Percentiles rank a stretch among this genome's conserved stretches.
Conservation (phyloP, 1,284 basidiomycete species). For the Cryptococcus sp. region DNA sequence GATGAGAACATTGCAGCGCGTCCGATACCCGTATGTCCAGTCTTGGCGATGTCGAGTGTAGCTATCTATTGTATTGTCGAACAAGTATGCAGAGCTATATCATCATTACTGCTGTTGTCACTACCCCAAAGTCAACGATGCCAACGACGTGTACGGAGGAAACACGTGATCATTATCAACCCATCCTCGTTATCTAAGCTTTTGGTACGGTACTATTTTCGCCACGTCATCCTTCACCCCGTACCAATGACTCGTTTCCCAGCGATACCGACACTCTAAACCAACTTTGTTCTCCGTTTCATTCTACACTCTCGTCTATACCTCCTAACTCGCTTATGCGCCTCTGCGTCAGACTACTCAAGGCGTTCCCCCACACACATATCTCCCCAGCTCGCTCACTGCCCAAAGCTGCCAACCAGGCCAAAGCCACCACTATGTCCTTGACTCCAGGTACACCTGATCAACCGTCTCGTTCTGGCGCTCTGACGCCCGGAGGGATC, state of each 20-base stretch:
- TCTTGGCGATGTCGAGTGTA: too few species aligned
- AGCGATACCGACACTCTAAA: too few species aligned
- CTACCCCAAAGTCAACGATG: neutral
- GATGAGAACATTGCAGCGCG: constrained; percentile 46
- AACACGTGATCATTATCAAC: neutral
- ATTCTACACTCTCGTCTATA: neutral
- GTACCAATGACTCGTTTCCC: too few species aligned
- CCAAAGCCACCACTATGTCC: constrained; percentile 23
- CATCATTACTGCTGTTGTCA: too few species aligned
- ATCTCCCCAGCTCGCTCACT: neutral
- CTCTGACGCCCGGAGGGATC: constrained; percentile 49
- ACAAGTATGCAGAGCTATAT: too few species aligned
- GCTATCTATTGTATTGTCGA: too few species aligned
- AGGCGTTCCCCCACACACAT: constrained; percentile 12
- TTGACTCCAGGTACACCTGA: constrained; percentile 32
- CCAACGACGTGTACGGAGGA: neutral
- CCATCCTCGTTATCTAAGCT: too few species aligned
- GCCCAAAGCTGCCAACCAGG: neutral
- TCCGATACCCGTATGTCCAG: neutral
- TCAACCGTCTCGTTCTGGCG: constrained; percentile 23
- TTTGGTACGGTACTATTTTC: too few species aligned
- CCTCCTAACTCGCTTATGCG: constrained; percentile 11
- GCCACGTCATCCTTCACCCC: too few species aligned
- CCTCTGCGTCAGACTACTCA: constrained; percentile 10
- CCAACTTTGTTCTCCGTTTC: neutral